Evolutionary conservation across 1,284 basidiomycete species (phyloP).

Genomic region (Ceratobasidium sp.): DNA sequence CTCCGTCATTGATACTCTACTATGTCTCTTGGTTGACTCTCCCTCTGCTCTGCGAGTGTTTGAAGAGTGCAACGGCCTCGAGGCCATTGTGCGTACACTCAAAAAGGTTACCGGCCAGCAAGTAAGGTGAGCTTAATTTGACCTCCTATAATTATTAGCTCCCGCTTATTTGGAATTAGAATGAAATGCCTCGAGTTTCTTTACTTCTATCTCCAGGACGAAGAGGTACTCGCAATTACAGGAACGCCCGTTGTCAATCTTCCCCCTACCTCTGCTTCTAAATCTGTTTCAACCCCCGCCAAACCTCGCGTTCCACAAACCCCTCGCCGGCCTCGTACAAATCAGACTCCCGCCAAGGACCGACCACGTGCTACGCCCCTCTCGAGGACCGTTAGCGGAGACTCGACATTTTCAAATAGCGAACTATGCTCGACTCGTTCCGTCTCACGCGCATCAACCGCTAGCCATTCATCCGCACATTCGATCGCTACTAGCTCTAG

Average conservation of each 20-base stretch:
- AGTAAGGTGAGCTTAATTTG: conserved; percentile 72
- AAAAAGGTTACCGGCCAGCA: conserved; percentile 86
- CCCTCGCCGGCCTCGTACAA: conserved; percentile 47
- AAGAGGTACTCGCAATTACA: conserved; percentile 59
- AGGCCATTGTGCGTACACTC: conserved; percentile 82
- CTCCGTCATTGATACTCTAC: conserved; percentile 80
- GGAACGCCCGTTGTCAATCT: conserved; percentile 48
- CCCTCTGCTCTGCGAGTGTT: conserved; percentile 78
- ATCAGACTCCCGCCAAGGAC: conserved; percentile 35
- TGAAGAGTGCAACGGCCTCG: conserved; percentile 80
- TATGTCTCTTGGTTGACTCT: conserved; percentile 87
- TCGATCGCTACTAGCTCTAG: conserved; percentile 10
- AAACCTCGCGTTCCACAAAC: conserved; percentile 45
- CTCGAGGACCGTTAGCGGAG: conserved; percentile 32
- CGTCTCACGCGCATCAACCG: conserved; percentile 1
- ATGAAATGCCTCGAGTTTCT: conserved; percentile 95
- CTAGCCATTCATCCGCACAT: background rate
- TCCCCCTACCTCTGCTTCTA: conserved; percentile 47
- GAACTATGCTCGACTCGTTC: background rate
- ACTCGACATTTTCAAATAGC: conserved; percentile 34
- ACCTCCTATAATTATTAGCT: background rate
- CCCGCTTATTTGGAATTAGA: conserved; percentile 59
- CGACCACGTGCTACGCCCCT: conserved; percentile 21
- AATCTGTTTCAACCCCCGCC: conserved; percentile 48
- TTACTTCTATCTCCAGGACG: conserved; percentile 91